phyloP scores from a whole-genome alignment of 2,329 filamentous ascomycete genomes.

The Apiospora arundinis region DNA sequence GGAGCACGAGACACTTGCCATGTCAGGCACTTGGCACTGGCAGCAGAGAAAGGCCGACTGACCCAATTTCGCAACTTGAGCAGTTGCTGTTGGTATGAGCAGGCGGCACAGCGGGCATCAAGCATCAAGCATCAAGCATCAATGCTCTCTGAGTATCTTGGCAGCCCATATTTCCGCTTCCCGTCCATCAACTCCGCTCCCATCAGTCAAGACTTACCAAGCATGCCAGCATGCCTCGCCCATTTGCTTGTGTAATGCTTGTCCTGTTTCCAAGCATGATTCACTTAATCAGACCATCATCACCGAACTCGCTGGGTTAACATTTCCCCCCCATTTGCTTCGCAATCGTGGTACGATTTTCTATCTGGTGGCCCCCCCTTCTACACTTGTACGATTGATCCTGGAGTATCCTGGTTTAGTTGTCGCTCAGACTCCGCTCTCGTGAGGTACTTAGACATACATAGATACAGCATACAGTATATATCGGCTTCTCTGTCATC shows the following conservation, averaged over 20 bases:
- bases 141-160: no score
- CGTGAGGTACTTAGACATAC: not conserved
- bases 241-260: not conserved
- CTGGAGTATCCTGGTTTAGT: not conserved
- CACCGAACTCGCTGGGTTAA: not conserved
- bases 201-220: conserved; percentile 6
- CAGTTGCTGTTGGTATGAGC: not conserved
- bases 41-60: not conserved
- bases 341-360: conserved; percentile 1
- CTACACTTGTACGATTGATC: conserved; percentile 3
- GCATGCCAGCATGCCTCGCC: not conserved
- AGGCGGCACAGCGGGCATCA: no score
- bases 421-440: not conserved
- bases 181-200: not conserved
- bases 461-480: not conserved
- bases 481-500: not conserved
- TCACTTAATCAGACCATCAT: no score
- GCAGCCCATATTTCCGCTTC: not conserved
- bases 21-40: not conserved
- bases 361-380: not conserved
- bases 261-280: not conserved
- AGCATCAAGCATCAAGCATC: no score
- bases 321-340: not conserved
- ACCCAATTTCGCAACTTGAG: not conserved
- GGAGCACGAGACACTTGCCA: not conserved